Evolutionary conservation across 345 rosid genomes (phyloP).

Genomic region (Citrus inodora): DNA sequence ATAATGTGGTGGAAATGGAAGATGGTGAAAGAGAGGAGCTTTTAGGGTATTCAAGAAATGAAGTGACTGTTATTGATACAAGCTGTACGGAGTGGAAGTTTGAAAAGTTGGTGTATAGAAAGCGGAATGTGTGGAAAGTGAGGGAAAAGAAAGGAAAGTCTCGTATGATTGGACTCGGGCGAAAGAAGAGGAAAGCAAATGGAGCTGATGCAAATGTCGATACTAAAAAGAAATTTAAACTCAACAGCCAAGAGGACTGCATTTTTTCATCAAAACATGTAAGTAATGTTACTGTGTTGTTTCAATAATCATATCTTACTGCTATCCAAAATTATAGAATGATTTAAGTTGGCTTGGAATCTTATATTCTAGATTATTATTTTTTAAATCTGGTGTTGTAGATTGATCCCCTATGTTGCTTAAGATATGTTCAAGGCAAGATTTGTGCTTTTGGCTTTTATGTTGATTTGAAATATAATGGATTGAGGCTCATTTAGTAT

Average conservation of each 20-base stretch:
- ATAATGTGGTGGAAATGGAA: background rate
- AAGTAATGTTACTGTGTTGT: conserved; percentile 6
- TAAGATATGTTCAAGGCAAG: background rate
- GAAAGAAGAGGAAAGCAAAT: conserved; percentile 64
- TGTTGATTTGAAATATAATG: background rate
- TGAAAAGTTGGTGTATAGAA: conserved; percentile 74
- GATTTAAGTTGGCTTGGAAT: background rate
- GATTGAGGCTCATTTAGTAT: background rate
- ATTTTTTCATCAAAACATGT: conserved; percentile 22
- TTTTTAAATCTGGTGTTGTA: background rate
- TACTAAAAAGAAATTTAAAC: conserved; percentile 48
- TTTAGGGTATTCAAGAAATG: conserved; percentile 81
- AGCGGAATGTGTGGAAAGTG: conserved; percentile 81
- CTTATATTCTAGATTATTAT: background rate
- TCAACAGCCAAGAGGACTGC: conserved; percentile 18
- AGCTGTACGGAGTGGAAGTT: conserved; percentile 77
- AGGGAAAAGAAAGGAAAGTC: conserved; percentile 78
- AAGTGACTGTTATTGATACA: conserved; percentile 91
- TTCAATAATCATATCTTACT: background rate
- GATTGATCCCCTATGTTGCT: background rate
- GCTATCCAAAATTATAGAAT: background rate
- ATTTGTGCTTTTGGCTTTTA: background rate
- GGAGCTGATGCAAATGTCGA: conserved; percentile 26
- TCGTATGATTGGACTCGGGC: conserved; percentile 30
- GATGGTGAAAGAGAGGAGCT: conserved; percentile 46